Conservation (phyloP, 805 yeast genomes). For the Ogataea kodamae region DNA sequence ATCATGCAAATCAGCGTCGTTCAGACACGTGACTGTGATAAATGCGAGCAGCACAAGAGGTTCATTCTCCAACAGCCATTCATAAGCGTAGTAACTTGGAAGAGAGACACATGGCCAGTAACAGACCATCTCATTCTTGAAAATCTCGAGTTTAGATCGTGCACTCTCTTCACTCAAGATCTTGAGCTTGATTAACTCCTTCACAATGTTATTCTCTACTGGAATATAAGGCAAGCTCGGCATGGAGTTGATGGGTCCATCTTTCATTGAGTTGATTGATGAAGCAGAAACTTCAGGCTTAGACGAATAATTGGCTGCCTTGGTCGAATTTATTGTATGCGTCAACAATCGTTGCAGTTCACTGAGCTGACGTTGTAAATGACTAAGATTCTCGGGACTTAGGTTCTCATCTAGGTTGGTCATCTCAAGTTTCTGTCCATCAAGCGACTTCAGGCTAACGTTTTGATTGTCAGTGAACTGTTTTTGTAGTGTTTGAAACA, state of each 20-base stretch:
- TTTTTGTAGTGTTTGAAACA: slow-evolving; percentile 25
- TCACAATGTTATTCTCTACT: slow-evolving; percentile 34
- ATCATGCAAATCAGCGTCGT: slow-evolving; percentile 42
- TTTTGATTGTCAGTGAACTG: slow-evolving; percentile 13
- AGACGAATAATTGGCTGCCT: slow-evolving; percentile 6
- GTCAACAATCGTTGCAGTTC: slow-evolving; percentile 32
- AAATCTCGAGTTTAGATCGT: slow-evolving; percentile 33
- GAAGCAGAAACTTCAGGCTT: slow-evolving; percentile 23
- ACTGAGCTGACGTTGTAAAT: slow-evolving; percentile 30
- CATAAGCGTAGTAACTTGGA: slow-evolving; percentile 37
- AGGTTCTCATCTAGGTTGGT: slow-evolving; percentile 20
- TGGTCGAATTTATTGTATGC: slow-evolving; percentile 24
- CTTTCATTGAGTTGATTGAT: slow-evolving; percentile 36
- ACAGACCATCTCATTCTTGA: slow-evolving; percentile 37
- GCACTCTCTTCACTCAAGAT: slow-evolving; percentile 37
- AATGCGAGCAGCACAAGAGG: slow-evolving; percentile 43
- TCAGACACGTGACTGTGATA: slow-evolving; percentile 45
- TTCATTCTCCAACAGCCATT: slow-evolving; percentile 38
- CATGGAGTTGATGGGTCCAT: slow-evolving; percentile 32
- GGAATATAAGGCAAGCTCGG: slow-evolving; percentile 37
- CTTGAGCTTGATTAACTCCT: slow-evolving; percentile 36
- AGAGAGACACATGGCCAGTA: slow-evolving; percentile 49
- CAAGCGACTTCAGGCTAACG: slow-evolving; percentile 9
- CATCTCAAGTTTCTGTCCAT: slow-evolving; percentile 12
- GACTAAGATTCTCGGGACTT: slow-evolving; percentile 19